Base-by-base conservation (phyloP, 805 yeast species). In the Lipomyces lipofer region DNA sequence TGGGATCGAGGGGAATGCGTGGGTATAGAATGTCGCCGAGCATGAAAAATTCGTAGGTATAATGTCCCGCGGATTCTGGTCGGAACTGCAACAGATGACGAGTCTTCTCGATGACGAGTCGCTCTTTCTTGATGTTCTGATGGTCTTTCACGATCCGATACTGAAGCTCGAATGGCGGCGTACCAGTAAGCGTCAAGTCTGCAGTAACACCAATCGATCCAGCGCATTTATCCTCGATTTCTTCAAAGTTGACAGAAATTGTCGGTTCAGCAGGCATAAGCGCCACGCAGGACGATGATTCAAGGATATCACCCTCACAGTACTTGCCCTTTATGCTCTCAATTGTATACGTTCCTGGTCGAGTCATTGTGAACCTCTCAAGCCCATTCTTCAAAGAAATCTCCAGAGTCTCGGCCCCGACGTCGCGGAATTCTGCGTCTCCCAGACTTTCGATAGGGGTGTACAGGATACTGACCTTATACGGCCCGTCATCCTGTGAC, bases 201-300 rank as follows among this genome's bases (percentile, higher is more conserved):
- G 88, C 89, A 29, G 78, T 75, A 55, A 90, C 82, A 0, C 97
- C 99, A 7, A 89, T 84, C 43, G 90, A 88, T 0, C 99, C 99
- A 28, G 94, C 86, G 73, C 99, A 94, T 46, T 85, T 81, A 64
- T 92, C 98, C 24, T 82, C 75, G 2, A 92, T 81, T 2, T 92
- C 82, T 12, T 74, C 74, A 56, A 74, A 75, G 27, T 61, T 66
- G 13, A 80, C 76, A 2, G 67, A 60, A 22, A 82, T 56, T 21
- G 72, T 65, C 8, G 86, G 85, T 32, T 78, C 77, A 2, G 83
- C 78, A 4, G 86, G 85, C 30, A 73, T 71, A 0, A 89, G 81
- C 1, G 88, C 76, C 15, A 73, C 66, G 9, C 86, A 74, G 1
- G 74, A 68, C 0, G 83, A 76, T 9, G 80, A 73, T n/a, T 84